phyloP scores from a whole-genome alignment of 139 green algal genomes.

The Tetraselmis striata region DNA sequence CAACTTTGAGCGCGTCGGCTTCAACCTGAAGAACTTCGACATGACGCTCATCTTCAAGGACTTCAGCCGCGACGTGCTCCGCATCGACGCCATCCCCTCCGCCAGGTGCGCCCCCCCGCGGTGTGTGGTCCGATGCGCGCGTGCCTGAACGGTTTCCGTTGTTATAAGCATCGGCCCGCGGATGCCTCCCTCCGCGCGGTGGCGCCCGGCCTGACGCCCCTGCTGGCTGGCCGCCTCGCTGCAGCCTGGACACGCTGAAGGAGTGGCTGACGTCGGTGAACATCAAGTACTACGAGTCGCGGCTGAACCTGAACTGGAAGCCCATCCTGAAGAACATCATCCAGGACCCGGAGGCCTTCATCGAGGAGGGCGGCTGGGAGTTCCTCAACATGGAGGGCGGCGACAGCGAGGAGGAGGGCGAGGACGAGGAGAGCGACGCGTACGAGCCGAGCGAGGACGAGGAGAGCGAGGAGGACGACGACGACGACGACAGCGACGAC shows the following conservation, averaged over 20 bases:
- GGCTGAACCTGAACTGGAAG: conserved; percentile 98
- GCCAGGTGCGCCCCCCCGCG: background rate
- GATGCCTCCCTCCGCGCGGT: background rate
- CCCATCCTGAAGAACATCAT: conserved; percentile 92
- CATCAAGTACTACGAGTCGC: conserved; percentile 97
- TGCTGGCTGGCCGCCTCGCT: no score
- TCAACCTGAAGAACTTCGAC: conserved; percentile 98
- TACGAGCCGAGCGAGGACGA: conserved; percentile 46
- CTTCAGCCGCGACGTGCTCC: conserved; percentile 26
- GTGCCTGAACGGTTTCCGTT: no score
- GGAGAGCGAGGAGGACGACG: conserved; percentile 50
- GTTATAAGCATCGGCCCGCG: background rate
- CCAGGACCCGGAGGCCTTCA: conserved; percentile 82
- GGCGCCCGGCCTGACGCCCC: background rate
- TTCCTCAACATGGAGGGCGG: conserved; percentile 91
- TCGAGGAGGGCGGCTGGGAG: conserved; percentile 88
- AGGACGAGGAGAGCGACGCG: conserved; percentile 59
- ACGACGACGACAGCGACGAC: conserved; percentile 26
- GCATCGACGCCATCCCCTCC: conserved; percentile 85
- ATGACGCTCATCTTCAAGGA: conserved; percentile 96
- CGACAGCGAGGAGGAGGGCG: conserved; percentile 66
- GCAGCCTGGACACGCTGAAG: background rate
- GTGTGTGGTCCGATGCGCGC: no score
- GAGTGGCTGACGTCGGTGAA: conserved; percentile 81
- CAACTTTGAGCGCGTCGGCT: conserved; percentile 96